phyloP scores from a whole-genome alignment of 352 stramenopile species.

The Phytophthora pseudosyringae region DNA sequence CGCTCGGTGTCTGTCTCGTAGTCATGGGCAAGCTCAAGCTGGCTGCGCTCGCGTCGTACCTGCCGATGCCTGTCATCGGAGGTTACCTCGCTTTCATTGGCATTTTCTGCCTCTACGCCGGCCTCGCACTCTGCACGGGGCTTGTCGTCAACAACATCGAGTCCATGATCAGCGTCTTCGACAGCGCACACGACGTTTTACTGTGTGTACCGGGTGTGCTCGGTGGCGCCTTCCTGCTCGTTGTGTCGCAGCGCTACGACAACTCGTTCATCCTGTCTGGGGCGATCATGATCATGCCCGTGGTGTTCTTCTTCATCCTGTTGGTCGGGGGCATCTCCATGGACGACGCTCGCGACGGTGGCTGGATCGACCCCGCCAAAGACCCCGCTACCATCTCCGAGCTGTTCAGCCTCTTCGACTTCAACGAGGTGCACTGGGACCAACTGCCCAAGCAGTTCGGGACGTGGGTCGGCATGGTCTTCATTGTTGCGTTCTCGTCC shows the following conservation, averaged over 20 bases:
- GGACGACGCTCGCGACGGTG: slow-evolving; percentile 87
- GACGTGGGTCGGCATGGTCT: slow-evolving; percentile 96
- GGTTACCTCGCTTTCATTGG: slow-evolving; percentile 98
- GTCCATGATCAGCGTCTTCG: slow-evolving; percentile 73
- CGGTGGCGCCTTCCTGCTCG: slow-evolving; percentile 82
- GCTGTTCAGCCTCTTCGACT: slow-evolving; percentile 91
- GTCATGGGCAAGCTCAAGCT: slow-evolving; percentile 93
- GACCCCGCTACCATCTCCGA: slow-evolving; percentile 59
- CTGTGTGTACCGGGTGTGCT: slow-evolving; percentile 87
- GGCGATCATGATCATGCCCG: slow-evolving; percentile 89
- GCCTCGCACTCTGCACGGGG: slow-evolving; percentile 89
- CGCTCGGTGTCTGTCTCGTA: slow-evolving; percentile 92
- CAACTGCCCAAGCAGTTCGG: slow-evolving; percentile 89
- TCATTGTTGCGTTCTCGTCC: slow-evolving; percentile 97
- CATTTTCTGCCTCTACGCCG: slow-evolving; percentile 94
- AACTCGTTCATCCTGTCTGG: slow-evolving; percentile 72
- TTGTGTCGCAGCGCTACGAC: slow-evolving; percentile 77
- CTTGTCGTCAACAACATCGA: slow-evolving; percentile 85
- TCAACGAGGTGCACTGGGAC: slow-evolving; percentile 89
- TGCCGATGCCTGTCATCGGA: slow-evolving; percentile 97
- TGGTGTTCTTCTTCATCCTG: slow-evolving; percentile 92
- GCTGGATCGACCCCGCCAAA: slow-evolving; percentile 90
- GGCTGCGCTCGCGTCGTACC: slow-evolving; percentile 94
- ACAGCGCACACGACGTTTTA: slow-evolving; percentile 67
- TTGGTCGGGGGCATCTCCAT: slow-evolving; percentile 78